Conservation (phyloP, 768 basidiomycete genomes). For the Infundibulicybe gibba region DNA sequence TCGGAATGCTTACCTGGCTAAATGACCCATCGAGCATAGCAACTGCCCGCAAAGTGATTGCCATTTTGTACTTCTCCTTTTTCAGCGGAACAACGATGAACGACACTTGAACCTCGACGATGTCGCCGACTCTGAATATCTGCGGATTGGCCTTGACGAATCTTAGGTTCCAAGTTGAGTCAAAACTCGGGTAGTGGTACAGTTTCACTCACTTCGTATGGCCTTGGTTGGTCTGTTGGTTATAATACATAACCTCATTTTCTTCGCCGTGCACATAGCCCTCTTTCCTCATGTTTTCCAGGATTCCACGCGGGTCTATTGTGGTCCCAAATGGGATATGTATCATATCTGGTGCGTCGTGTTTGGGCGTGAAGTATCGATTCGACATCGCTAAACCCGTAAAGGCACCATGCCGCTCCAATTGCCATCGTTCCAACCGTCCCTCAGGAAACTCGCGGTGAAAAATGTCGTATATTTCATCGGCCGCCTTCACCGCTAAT, state of each 20-base stretch:
- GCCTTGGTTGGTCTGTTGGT: background rate
- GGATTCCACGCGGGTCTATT: background rate
- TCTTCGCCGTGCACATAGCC: background rate
- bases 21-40: slow-evolving; percentile 11
- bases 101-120: slow-evolving; percentile 14
- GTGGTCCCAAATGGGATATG: slow-evolving; percentile 1
- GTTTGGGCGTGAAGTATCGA: background rate
- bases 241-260: background rate
- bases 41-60: slow-evolving; percentile 5
- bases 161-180: background rate
- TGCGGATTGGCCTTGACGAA: slow-evolving; percentile 3
- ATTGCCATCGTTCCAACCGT: background rate
- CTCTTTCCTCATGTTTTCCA: background rate
- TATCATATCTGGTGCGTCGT: slow-evolving; percentile 1
- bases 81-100: slow-evolving; percentile 7
- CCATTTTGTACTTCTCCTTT: slow-evolving; percentile 5
- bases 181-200: too few species aligned
- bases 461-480: background rate
- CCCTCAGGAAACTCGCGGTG: background rate
- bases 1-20: slow-evolving; percentile 8
- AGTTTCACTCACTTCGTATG: too few species aligned
- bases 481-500: background rate
- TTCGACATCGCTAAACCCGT: background rate
- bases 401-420: background rate
- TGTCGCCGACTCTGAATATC: slow-evolving; percentile 11